A percentile compares a stretch with the other conserved stretches of the same genome.
Evolutionary conservation across 768 basidiomycete genomes (phyloP).

Genomic region (Boletus pseudo-olivaceus): DNA sequence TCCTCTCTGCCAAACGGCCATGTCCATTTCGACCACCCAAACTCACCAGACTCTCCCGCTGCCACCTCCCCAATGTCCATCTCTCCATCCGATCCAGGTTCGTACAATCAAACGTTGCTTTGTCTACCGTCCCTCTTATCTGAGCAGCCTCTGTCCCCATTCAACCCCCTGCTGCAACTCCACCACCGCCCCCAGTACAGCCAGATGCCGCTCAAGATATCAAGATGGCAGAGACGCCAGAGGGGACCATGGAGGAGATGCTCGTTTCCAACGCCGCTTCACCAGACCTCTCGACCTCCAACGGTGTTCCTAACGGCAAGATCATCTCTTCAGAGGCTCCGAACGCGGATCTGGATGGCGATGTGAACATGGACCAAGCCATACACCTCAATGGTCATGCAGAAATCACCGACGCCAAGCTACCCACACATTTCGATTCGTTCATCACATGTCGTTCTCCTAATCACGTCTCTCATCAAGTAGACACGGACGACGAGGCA

Average conservation of each 20-base stretch:
- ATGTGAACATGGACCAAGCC: constrained; percentile 29
- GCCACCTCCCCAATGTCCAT: constrained; percentile 36
- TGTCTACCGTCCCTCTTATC: constrained; percentile 28
- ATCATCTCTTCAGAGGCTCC: constrained; percentile 33
- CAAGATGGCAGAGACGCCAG: constrained; percentile 44
- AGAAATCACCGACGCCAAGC: constrained; percentile 4
- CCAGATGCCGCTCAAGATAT: constrained; percentile 50
- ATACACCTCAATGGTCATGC: constrained; percentile 26
- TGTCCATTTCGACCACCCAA: constrained; percentile 58
- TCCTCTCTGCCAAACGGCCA: constrained; percentile 60
- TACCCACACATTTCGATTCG: constrained; percentile 28
- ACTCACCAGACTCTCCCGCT: constrained; percentile 38
- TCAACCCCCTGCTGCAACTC: constrained; percentile 44
- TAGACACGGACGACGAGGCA: constrained; percentile 43
- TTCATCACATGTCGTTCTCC: constrained; percentile 36
- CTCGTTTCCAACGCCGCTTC: constrained; percentile 11
- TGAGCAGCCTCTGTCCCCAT: constrained; percentile 42
- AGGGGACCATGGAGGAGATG: constrained; percentile 16
- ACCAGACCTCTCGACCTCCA: constrained; percentile 5
- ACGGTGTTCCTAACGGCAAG: constrained; percentile 17
- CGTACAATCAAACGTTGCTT: constrained; percentile 20
- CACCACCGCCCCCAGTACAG: constrained; percentile 43
- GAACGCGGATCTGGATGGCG: constrained; percentile 25
- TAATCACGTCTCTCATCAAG: constrained; percentile 30
- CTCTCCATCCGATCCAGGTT: constrained; percentile 52